Percentiles rank a stretch among this genome's conserved stretches.
Evolutionary conservation across 768 basidiomycete genomes (phyloP).

Genomic region (Pleurotus citrinopileatus): DNA sequence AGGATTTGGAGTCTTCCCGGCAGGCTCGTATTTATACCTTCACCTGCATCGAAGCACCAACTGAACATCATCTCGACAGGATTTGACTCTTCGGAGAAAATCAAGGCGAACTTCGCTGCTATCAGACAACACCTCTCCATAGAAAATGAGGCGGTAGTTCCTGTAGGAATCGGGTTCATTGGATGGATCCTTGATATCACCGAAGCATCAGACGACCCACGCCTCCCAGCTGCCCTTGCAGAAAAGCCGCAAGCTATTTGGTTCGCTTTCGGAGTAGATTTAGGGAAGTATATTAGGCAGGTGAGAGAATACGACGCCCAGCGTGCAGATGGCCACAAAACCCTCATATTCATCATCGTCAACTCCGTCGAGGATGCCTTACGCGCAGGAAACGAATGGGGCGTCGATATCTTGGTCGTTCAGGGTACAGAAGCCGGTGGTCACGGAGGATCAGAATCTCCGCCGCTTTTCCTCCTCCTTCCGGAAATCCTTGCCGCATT

Average conservation of each 20-base stretch:
- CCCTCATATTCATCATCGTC: constrained; percentile 52
- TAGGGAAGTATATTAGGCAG: constrained; percentile 48
- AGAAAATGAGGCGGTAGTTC: constrained; percentile 31
- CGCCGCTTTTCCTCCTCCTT: constrained; percentile 48
- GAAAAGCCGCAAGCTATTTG: constrained; percentile 51
- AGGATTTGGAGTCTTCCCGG: constrained; percentile 54
- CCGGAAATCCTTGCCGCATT: constrained; percentile 40
- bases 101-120: constrained; percentile 38
- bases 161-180: constrained; percentile 57
- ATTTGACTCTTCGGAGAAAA: constrained; percentile 27
- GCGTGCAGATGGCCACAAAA: constrained; percentile 33
- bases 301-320: constrained; percentile 37
- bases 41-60: background rate
- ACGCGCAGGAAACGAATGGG: constrained; percentile 43
- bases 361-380: constrained; percentile 47
- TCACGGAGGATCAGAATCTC: constrained; percentile 34
- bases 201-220: constrained; percentile 26
- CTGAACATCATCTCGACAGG: constrained; percentile 24
- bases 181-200: constrained; percentile 53
- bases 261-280: constrained; percentile 56
- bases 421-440: constrained; percentile 51
- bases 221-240: constrained; percentile 42
- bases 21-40: constrained; percentile 32
- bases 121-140: constrained; percentile 33
- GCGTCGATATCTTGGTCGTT: constrained; percentile 59